A percentile compares a stretch with the other conserved stretches of the same genome.
phyloP scores from a whole-genome alignment of 306 rosid species.

The Vigna hirtella region DNA sequence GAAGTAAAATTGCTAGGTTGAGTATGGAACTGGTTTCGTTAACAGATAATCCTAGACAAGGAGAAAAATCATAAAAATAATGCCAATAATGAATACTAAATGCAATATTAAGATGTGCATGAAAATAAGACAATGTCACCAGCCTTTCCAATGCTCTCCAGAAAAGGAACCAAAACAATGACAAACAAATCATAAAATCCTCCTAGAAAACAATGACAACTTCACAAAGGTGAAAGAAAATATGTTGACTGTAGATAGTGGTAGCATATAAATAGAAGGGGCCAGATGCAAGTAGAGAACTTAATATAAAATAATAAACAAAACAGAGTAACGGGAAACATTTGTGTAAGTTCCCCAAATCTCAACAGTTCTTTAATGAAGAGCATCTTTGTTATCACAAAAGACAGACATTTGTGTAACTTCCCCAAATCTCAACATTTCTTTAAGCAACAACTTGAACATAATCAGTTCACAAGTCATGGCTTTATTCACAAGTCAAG shows the following conservation, averaged over 20 bases:
- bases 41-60: background rate
- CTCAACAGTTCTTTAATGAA: too few species aligned
- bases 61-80: background rate
- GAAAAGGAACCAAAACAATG: background rate
- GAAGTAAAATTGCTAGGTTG: background rate
- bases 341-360: too few species aligned
- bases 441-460: too few species aligned
- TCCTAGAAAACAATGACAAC: conserved; percentile 9
- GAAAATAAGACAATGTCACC: background rate
- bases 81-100: background rate
- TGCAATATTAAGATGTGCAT: background rate
- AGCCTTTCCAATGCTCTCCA: background rate
- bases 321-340: background rate
- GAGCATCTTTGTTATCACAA: too few species aligned
- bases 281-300: background rate
- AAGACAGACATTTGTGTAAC: too few species aligned
- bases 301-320: conserved; percentile 14
- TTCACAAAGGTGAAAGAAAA: conserved; percentile 1
- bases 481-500: too few species aligned
- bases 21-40: background rate
- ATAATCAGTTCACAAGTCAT: too few species aligned
- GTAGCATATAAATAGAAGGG: background rate
- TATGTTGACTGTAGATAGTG: background rate
- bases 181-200: background rate
- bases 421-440: too few species aligned